Evolutionary conservation across 768 basidiomycete genomes (phyloP).

Genomic region (Phylloporus sp.): DNA sequence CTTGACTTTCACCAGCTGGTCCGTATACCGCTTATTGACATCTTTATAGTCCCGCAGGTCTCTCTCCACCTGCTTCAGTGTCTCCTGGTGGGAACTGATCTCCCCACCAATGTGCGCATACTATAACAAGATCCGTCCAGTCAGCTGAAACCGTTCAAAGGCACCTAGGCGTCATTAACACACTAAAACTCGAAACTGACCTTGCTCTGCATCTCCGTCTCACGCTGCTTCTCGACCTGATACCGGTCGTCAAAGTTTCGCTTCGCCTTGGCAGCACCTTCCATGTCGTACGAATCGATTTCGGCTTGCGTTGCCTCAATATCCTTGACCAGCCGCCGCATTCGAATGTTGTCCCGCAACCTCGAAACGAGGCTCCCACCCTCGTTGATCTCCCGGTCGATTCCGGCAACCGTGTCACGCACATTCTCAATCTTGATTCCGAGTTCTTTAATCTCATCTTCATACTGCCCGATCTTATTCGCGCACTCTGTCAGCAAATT

Average conservation of each 20-base stretch:
- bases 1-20: conserved; percentile 93
- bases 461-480: conserved; percentile 47
- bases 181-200: conserved; percentile 35
- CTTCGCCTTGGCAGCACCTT: conserved; percentile 79
- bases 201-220: conserved; percentile 66
- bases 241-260: conserved; percentile 84
- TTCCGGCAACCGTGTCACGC: conserved; percentile 44
- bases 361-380: conserved; percentile 66
- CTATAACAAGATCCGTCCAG: conserved; percentile 35
- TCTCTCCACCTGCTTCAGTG: conserved; percentile 58
- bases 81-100: conserved; percentile 65
- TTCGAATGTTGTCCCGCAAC: conserved; percentile 78
- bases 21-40: conserved; percentile 79
- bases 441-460: conserved; percentile 42
- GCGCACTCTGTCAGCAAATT: conserved; percentile 58
- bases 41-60: conserved; percentile 87
- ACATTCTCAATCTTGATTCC: conserved; percentile 38
- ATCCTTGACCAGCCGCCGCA: conserved; percentile 62
- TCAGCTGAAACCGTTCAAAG: neutral
- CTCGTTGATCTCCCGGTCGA: conserved; percentile 79
- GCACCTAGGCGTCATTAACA: conserved; percentile 3
- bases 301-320: conserved; percentile 65
- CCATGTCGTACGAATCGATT: conserved; percentile 77
- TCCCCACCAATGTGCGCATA: conserved; percentile 82
- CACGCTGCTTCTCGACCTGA: conserved; percentile 62